These are phyloP conservation scores for Chalaropsis thielavioides DNA, from an alignment of 2,329 filamentous ascomycete species.

Conservation along the genomic window DNA sequence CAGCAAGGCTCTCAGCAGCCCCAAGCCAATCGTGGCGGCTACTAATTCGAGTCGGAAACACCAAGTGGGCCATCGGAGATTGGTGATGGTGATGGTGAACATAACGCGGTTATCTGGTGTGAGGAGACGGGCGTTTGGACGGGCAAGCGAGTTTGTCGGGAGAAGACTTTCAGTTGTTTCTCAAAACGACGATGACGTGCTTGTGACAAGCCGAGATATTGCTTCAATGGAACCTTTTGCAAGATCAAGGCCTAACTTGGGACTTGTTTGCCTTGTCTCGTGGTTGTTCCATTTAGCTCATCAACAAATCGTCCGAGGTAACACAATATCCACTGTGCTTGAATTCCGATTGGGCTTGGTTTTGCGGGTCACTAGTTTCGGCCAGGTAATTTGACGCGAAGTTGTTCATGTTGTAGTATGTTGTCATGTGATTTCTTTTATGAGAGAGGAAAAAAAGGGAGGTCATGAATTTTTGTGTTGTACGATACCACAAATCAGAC, in stretches of 20 bases:
- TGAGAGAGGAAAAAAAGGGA: too few relatives aligned
- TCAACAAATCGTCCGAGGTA: background rate
- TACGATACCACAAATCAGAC: background rate
- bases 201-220: background rate
- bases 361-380: background rate
- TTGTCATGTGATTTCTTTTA: conserved; percentile 4
- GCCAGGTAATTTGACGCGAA: too few relatives aligned
- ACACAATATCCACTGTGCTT: background rate
- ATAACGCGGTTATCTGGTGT: background rate
- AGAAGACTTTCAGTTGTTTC: background rate
- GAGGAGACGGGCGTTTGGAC: background rate
- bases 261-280: background rate
- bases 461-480: background rate
- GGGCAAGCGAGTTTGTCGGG: background rate
- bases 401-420: background rate
- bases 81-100: background rate
- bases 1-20: conserved; percentile 1
- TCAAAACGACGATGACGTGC: background rate
- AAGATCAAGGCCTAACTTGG: background rate
- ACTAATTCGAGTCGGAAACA: conserved; percentile 24
- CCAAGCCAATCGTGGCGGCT: conserved; percentile 27
- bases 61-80: background rate
- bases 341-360: background rate
- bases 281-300: background rate
- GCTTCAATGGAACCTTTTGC: background rate